These are phyloP conservation scores for Sisymbrium altissimum DNA, from an alignment of 345 rosid genomes.

Conservation along the genomic window DNA sequence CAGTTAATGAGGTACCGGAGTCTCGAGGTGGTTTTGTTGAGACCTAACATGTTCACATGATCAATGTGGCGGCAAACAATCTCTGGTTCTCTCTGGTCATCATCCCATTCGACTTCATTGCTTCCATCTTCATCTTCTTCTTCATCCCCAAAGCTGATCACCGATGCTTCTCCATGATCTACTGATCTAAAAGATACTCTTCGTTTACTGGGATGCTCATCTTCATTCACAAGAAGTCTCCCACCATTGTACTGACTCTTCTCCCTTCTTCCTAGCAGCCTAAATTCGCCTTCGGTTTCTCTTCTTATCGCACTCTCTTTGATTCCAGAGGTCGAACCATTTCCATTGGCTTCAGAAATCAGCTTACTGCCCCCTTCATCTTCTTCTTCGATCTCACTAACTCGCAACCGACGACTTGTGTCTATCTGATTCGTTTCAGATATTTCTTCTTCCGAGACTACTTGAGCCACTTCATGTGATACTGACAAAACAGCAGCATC, in stretches of 20 bases:
- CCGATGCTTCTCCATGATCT: constrained; percentile 70
- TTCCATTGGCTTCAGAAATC: constrained; percentile 30
- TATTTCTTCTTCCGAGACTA: constrained; percentile 53
- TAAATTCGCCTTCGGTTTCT: constrained; percentile 98
- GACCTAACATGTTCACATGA: constrained; percentile 92
- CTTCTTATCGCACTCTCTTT: constrained; percentile 98
- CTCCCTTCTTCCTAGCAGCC: constrained; percentile 87
- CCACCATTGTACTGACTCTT: constrained; percentile 65
- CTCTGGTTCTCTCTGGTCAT: constrained; percentile 87
- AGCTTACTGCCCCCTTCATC: constrained; percentile 37
- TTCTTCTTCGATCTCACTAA: constrained; percentile 81
- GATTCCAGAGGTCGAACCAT: constrained; percentile 54
- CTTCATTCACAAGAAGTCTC: constrained; percentile 73
- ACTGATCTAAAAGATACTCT: constrained; percentile 90
- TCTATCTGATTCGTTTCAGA: constrained; percentile 27
- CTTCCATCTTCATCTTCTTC: constrained; percentile 56
- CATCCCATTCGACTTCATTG: constrained; percentile 71
- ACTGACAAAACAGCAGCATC: constrained; percentile 94
- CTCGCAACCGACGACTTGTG: constrained; percentile 15
- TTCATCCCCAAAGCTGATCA: constrained; percentile 62
- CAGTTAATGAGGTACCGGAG: constrained; percentile 86
- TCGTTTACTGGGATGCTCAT: constrained; percentile 75
- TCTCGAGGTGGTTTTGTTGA: constrained; percentile 82
- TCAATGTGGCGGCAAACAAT: constrained; percentile 73
- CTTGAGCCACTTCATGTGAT: constrained; percentile 71